A percentile compares a stretch with the other conserved stretches of the same genome.
phyloP scores from a whole-genome alignment of 495 filamentous ascomycete genomes.

The Lepidopterella palustris region DNA sequence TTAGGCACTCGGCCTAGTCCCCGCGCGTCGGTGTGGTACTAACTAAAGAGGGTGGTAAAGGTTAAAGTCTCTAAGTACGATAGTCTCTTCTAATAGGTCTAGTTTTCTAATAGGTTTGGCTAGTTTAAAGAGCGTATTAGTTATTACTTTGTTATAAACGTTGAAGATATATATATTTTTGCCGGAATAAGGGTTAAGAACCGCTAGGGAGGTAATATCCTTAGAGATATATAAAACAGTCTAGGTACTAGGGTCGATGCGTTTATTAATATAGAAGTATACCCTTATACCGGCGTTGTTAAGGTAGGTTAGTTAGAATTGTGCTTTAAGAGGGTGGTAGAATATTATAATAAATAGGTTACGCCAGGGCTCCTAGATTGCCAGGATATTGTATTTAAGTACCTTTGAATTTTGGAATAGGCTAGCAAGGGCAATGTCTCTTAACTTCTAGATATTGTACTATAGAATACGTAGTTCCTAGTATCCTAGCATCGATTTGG shows the following conservation, averaged over 20 bases:
- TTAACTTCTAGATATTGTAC: slow-evolving; percentile 26
- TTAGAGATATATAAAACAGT: slow-evolving; percentile 12
- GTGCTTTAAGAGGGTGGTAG: not conserved
- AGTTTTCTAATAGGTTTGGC: slow-evolving; percentile 1
- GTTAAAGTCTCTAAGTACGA: slow-evolving; percentile 9
- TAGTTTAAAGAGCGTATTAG: not conserved
- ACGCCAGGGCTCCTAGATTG: slow-evolving; percentile 27
- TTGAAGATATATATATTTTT: slow-evolving; percentile 10
- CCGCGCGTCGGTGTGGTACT: not conserved
- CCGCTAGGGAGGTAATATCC: slow-evolving; percentile 16
- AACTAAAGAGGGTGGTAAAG: slow-evolving; percentile 7
- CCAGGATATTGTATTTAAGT: slow-evolving; percentile 16
- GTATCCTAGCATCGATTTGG: slow-evolving; percentile 1
- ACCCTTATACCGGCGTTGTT: slow-evolving; percentile 5
- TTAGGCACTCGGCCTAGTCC: not conserved
- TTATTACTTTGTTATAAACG: slow-evolving; percentile 15
- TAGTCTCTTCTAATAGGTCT: not conserved
- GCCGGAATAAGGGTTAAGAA: slow-evolving; percentile 11
- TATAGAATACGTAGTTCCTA: slow-evolving; percentile 10
- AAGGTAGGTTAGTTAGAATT: slow-evolving; percentile 18
- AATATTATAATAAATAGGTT: slow-evolving; percentile 24
- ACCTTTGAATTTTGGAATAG: slow-evolving; percentile 1
- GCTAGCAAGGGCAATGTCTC: slow-evolving; percentile 15
- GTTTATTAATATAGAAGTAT: slow-evolving; percentile 24
- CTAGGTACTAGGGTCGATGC: slow-evolving; percentile 16